Conservation (phyloP, 1,139 yeast species). For the Ashbya aceris region DNA sequence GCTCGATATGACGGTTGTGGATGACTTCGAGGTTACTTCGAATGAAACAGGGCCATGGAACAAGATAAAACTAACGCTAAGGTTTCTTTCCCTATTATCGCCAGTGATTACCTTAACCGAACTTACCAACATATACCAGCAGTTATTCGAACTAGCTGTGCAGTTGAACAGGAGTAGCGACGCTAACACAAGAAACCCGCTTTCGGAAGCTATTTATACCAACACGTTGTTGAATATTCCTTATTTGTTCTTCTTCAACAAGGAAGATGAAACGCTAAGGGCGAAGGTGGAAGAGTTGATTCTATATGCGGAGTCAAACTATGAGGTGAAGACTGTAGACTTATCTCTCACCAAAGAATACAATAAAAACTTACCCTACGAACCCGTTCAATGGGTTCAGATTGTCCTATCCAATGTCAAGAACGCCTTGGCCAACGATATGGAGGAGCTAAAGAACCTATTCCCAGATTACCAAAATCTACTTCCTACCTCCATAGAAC, state of each 20-base stretch:
- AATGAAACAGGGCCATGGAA: slow-evolving; percentile 61
- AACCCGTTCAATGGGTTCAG: slow-evolving; percentile 41
- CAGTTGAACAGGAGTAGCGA: slow-evolving; percentile 39
- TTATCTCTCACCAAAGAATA: slow-evolving; percentile 20
- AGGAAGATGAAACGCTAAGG: slow-evolving; percentile 30
- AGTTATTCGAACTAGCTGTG: slow-evolving; percentile 47
- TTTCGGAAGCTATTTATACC: slow-evolving; percentile 63
- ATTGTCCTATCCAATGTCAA: slow-evolving; percentile 50
- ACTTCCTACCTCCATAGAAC: slow-evolving; percentile 20
- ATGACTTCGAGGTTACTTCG: slow-evolving; percentile 20
- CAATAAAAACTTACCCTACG: slow-evolving; percentile 41
- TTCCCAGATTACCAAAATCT: slow-evolving; percentile 26
- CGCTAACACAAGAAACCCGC: slow-evolving; percentile 38
- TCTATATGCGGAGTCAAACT: slow-evolving; percentile 34
- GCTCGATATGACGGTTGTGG: slow-evolving; percentile 33
- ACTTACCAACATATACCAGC: slow-evolving; percentile 43
- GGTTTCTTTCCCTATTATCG: slow-evolving; percentile 58
- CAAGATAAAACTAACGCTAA: slow-evolving; percentile 56
- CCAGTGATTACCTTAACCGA: slow-evolving; percentile 51
- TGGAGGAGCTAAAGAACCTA: slow-evolving; percentile 32
- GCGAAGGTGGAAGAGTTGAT: slow-evolving; percentile 38
- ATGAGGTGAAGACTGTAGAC: slow-evolving; percentile 16
- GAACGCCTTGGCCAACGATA: slow-evolving; percentile 27
- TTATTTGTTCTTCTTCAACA: slow-evolving; percentile 44
- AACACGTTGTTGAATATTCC: slow-evolving; percentile 63